phyloP scores from a whole-genome alignment of 441 rosid species.

The Capsella rubella region DNA sequence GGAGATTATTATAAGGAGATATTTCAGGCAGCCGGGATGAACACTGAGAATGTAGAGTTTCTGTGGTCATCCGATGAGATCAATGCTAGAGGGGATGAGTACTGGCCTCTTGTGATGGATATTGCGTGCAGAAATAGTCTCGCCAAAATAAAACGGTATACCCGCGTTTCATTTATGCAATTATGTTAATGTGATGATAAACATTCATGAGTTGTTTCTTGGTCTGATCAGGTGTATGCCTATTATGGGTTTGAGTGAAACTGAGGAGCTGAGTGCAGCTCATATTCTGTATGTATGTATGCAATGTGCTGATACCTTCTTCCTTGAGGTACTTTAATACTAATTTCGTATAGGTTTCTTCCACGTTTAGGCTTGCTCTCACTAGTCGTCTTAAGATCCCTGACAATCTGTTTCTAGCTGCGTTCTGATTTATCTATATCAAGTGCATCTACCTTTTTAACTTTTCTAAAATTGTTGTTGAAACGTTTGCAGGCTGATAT shows the following conservation, averaged over 20 bases:
- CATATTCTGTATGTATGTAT: conserved; percentile 17
- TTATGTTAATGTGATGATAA: not conserved
- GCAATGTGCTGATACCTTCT: conserved; percentile 21
- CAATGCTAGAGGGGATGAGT: conserved; percentile 20
- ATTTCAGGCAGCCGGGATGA: conserved; percentile 21
- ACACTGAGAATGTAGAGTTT: conserved; percentile 15
- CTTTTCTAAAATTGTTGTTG: not conserved
- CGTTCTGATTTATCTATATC: not conserved
- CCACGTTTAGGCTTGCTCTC: not conserved
- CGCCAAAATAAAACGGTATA: conserved; percentile 7
- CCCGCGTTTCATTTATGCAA: not conserved
- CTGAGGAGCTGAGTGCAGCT: conserved; percentile 11
- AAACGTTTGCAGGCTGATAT: conserved; percentile 19
- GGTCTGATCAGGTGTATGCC: conserved; percentile 17
- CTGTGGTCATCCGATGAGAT: conserved; percentile 22
- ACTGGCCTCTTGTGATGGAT: conserved; percentile 26
- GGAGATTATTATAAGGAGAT: conserved; percentile 20
- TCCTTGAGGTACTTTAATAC: conserved; percentile 9
- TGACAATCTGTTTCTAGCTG: not conserved
- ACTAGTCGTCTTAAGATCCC: not conserved
- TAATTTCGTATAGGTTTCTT: not conserved
- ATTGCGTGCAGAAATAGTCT: conserved; percentile 20
- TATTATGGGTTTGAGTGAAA: conserved; percentile 18
- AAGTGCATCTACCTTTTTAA: not conserved
- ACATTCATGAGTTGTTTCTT: not conserved